These are phyloP conservation scores for Termitomyces sp. DNA, from an alignment of 768 basidiomycete species.

Conservation along the genomic window DNA sequence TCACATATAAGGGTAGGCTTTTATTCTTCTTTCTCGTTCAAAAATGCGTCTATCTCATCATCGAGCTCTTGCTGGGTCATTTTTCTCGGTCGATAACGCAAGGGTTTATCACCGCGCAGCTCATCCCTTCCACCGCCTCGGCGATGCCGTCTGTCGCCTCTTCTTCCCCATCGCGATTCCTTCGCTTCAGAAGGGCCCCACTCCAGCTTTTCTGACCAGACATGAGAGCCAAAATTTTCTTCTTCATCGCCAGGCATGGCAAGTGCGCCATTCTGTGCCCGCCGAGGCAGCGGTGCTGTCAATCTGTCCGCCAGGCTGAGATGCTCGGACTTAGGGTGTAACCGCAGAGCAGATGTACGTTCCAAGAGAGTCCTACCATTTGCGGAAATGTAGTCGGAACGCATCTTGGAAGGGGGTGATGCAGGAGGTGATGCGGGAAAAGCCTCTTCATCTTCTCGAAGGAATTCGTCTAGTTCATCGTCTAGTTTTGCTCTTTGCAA, in stretches of 20 bases:
- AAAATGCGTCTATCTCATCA: conserved; percentile 76
- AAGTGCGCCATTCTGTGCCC: conserved; percentile 23
- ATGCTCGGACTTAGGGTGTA: conserved; percentile 22
- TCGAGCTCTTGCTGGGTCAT: conserved; percentile 77
- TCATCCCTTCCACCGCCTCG: conserved; percentile 17
- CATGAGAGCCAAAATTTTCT: conserved; percentile 15
- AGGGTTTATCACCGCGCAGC: conserved; percentile 25
- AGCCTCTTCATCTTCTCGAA: conserved; percentile 38
- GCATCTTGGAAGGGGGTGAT: conserved; percentile 61
- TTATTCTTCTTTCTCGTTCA: conserved; percentile 40
- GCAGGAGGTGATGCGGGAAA: no score
- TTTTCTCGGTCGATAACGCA: conserved; percentile 36
- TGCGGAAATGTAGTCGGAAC: conserved; percentile 52
- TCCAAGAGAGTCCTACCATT: conserved; percentile 51
- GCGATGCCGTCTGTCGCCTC: conserved; percentile 15
- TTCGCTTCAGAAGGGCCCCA: conserved; percentile 8
- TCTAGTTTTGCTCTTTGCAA: conserved; percentile 43
- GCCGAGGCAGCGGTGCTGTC: conserved; percentile 39
- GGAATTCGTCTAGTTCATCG: conserved; percentile 65
- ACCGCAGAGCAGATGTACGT: conserved; percentile 44
- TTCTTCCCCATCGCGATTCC: conserved; percentile 9
- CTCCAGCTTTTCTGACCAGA: conserved; percentile 13
- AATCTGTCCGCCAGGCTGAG: conserved; percentile 38
- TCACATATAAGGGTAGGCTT: no score
- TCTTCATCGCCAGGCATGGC: conserved; percentile 17